phyloP scores from a whole-genome alignment of 2,329 filamentous ascomycete species.

The Phialophora tarda region DNA sequence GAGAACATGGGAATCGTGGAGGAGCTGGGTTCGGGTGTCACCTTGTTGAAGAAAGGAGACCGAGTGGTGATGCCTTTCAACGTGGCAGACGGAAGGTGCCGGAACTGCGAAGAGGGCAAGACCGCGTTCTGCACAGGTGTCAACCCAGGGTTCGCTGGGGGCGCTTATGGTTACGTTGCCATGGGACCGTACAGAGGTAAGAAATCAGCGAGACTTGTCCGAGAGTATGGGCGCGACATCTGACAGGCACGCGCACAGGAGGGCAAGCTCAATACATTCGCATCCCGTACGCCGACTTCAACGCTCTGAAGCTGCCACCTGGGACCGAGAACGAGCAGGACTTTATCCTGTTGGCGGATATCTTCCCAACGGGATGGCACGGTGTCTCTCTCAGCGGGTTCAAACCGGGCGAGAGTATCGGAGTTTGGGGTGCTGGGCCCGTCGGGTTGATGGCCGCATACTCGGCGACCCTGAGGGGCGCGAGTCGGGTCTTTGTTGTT shows the following conservation, averaged over 20 bases:
- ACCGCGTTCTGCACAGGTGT: slow-evolving; percentile 71
- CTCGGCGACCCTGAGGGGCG: slow-evolving; percentile 64
- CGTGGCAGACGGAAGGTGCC: slow-evolving; percentile 67
- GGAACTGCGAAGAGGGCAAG: slow-evolving; percentile 67
- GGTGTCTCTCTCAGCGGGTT: slow-evolving; percentile 48
- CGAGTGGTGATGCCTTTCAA: slow-evolving; percentile 70
- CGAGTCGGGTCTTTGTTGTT: slow-evolving; percentile 64
- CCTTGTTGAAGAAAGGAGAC: slow-evolving; percentile 66
- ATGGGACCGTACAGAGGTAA: slow-evolving; percentile 58
- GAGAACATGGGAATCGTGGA: slow-evolving; percentile 67
- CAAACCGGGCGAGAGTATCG: slow-evolving; percentile 59
- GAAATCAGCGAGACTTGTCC: neutral
- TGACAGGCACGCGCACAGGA: slow-evolving; percentile 53
- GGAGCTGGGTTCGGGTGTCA: slow-evolving; percentile 64
- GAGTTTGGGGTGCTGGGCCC: slow-evolving; percentile 68
- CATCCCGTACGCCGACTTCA: slow-evolving; percentile 71
- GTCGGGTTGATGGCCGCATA: slow-evolving; percentile 71
- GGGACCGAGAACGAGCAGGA: slow-evolving; percentile 67
- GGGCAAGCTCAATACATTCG: slow-evolving; percentile 69
- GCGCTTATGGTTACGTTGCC: slow-evolving; percentile 66
- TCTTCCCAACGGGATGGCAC: slow-evolving; percentile 50
- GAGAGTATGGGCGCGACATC: slow-evolving; percentile 9
- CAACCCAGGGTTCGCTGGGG: slow-evolving; percentile 65
- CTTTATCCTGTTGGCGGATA: slow-evolving; percentile 59
- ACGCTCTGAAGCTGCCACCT: slow-evolving; percentile 64